Evolutionary conservation across 2,329 filamentous ascomycete species (phyloP), one percentile per base, ranked within the genome.

Genomic region (Venturiaceae sp.): DNA sequence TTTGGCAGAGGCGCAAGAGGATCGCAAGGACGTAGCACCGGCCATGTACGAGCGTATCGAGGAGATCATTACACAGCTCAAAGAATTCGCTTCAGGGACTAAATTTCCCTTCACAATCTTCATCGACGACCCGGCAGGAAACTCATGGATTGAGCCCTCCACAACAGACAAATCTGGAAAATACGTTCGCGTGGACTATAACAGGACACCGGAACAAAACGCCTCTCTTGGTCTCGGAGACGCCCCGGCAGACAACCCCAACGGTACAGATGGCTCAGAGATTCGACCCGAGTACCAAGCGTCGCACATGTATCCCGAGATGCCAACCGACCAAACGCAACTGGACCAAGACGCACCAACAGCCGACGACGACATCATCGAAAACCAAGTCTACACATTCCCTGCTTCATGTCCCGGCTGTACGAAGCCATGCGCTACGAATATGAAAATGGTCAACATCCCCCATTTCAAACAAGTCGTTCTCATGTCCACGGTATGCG

Each of bases 391-490:
- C 30, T 97, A 97, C 77, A 86, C 85, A 60, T 94, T 99, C 75
- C 92, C 92, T 2, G 87, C 92, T 6, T 88, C 85, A 60, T 99
- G 94, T 72, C 94, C 94, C 0, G 92, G 90, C 62, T 99, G 94
- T 78, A 85, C 86, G 68, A 88, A 88, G 72, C 77, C 84, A 4
- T 96, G 92, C 74, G 84, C 85, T 3, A 95, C 95, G 9, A 92
- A 96, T 73, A 96, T 96, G 90, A 96, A 96, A 78, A 95, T 96
- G 86, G 90, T 97, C 59, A 90, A 95, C 67, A 96, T 99, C 62
- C 94, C 94, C 0, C 88, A 96, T 75, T 99, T 99, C 78, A 95
- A 96, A 75, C 90, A 97, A 69, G 94, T 99, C 3, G 86, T 96
- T 41, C 80, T 99, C 66, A 97, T 96, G 89, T 92, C 86, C 65